phyloP scores from a whole-genome alignment of 805 yeast species.

The Wickerhamia fluorescens region DNA sequence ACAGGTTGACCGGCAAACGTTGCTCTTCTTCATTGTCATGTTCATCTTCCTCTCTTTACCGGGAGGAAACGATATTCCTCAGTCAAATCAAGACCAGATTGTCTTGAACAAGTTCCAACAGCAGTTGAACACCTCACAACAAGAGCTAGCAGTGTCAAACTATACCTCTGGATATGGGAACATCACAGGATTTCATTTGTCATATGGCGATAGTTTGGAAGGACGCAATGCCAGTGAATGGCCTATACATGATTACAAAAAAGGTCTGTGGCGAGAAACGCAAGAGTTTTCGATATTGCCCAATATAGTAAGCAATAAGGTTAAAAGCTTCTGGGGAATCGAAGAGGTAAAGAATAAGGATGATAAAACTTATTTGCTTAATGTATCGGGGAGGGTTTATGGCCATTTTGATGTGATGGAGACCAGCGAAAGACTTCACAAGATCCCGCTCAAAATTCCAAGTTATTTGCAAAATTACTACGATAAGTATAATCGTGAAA shows the following conservation, averaged over 20 bases:
- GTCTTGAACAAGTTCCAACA: constrained; percentile 19
- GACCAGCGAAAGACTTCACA: constrained; percentile 6
- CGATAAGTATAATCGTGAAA: constrained; percentile 16
- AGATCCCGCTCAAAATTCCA: constrained; percentile 19
- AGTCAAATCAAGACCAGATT: constrained; percentile 16
- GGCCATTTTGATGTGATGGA: constrained; percentile 22
- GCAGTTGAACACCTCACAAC: constrained; percentile 12
- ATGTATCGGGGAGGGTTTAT: constrained; percentile 27
- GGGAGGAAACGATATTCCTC: constrained; percentile 22
- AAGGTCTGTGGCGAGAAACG: constrained; percentile 39
- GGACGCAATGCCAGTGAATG: constrained; percentile 44
- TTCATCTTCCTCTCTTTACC: constrained; percentile 28
- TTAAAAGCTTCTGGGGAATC: constrained; percentile 47
- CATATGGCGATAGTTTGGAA: constrained; percentile 51
- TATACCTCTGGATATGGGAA: constrained; percentile 57
- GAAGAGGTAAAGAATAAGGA: constrained; percentile 2
- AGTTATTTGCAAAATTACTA: constrained; percentile 23
- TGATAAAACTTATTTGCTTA: constrained; percentile 21
- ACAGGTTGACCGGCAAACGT: constrained; percentile 26
- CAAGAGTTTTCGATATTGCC: constrained; percentile 57
- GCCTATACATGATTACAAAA: constrained; percentile 45
- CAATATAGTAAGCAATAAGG: constrained; percentile 40
- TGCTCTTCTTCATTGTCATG: constrained; percentile 28
- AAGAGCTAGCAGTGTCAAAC: constrained; percentile 30
- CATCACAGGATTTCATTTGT: constrained; percentile 62